Base-by-base conservation (phyloP, 108 stramenopile genomes). In the Cafeteria roenbergensis region DNA sequence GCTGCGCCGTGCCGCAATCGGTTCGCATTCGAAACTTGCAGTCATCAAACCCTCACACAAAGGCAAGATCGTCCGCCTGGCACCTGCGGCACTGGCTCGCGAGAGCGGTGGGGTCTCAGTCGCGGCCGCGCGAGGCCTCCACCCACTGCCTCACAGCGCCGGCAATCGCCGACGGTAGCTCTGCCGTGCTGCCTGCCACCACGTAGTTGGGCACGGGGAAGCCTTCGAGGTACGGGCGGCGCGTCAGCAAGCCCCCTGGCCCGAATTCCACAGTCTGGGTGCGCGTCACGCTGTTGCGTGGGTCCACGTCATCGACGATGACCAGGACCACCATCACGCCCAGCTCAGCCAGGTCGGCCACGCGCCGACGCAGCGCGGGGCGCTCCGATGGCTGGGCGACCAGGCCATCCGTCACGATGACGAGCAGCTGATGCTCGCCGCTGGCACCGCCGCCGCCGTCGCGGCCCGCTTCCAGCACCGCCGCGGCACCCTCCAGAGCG, bases 191-290 rank as follows among this genome's bases (percentile, higher is more conserved):
- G n/a, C n/a, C n/a, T n/a, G n/a, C n/a, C n/a, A 94, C 65, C 53
- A 96, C 79, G 73, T 99, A 99, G 73, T 90, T 92, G 1, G 95
- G 94, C 66, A 99, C 95, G 1, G 97, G 97, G 69, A 91, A 99
- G 67, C 90, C 93, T 54, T 96, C 97, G 29, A 99, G 87, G 82
- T 96, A 99, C 29, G 77, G 71, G 65, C 78, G 91, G 51, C 90
- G 80, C n/a, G n/a, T n/a, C 48, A 88, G 77, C 14, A 92, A 85
- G 57, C 89, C 90, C 17, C 91, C 91, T 30, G 87, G 82, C n/a
- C 80, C 85, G 73, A 93, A 95, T 26, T 78, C 76, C 0, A 94
- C 93, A 66, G 89, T 85, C 65, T 91, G 88, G 83, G 92, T 95
- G 65, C 90, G 81, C 65, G 94, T 71, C 42, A 98, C 92, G 66